Evolutionary conservation across 345 rosid genomes (phyloP).

Genomic region (Reutealis trisperma): DNA sequence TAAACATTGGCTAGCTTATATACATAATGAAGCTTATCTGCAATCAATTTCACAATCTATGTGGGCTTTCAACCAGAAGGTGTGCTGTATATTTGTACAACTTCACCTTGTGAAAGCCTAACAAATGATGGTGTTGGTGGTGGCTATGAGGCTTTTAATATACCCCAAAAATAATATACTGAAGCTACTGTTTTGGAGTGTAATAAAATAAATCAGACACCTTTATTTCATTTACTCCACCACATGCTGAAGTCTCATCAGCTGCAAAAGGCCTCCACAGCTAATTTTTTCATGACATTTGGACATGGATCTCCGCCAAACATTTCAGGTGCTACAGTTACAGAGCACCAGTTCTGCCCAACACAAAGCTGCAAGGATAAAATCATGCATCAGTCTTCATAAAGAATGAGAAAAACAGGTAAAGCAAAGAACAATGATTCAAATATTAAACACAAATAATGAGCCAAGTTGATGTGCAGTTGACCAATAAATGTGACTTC

Average conservation of each 20-base stretch:
- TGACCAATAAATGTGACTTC: not conserved
- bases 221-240: slow-evolving; percentile 12
- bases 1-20: slow-evolving; percentile 14
- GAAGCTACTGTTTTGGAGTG: slow-evolving; percentile 28
- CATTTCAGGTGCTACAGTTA: slow-evolving; percentile 91
- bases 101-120: slow-evolving; percentile 59
- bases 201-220: slow-evolving; percentile 18
- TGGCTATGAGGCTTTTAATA: slow-evolving; percentile 27
- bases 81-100: slow-evolving; percentile 75
- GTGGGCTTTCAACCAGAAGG: slow-evolving; percentile 31
- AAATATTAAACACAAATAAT: not conserved
- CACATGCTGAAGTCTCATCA: slow-evolving; percentile 30
- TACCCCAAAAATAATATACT: slow-evolving; percentile 21
- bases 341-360: slow-evolving; percentile 86
- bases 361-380: slow-evolving; percentile 72
- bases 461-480: not conserved
- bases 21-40: slow-evolving; percentile 28
- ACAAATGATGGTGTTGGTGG: slow-evolving; percentile 29
- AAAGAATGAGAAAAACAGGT: not conserved
- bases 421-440: not conserved
- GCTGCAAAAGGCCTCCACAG: slow-evolving; percentile 86
- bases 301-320: slow-evolving; percentile 99
- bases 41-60: slow-evolving; percentile 42
- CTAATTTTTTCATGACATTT: slow-evolving; percentile 82
- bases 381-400: slow-evolving; percentile 2